Evolutionary conservation across 2,329 filamentous ascomycete species (phyloP), one percentile per base, ranked within the genome.

Genomic region (Didymosphaeria variabile): DNA sequence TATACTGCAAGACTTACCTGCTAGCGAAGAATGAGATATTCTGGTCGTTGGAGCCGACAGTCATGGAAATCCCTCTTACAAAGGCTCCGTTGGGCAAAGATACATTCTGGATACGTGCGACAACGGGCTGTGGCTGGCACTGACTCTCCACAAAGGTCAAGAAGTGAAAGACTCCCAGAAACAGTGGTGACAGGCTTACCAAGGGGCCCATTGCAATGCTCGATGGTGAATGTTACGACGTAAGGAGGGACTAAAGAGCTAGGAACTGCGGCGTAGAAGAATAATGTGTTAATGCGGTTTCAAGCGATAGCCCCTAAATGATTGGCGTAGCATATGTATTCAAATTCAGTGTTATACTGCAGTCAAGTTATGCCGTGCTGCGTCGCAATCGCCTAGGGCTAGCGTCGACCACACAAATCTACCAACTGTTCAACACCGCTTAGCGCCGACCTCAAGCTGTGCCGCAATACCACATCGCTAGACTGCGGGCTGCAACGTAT

Each of bases 21-120:
- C 52, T 64, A 54, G 63, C 58, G 19, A 68, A 60, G 34, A 67
- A 55, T 34, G 62, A 64, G 23, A 69, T 63, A 49, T 66, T 67
- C 47, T 67, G 63, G 15, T 55, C 31, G 19, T 58, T 59, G 17
- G 65, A 64, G 42, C 65, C 60, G n/a, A 69, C 54, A 23, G 58
- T 42, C 44, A 67, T 60, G 17, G 57, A 64, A 38, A 67, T 54
- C 2, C 63, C 62, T 51, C 62, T 55, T 34, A 60, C 51, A 40
- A 42, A 55, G 31, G 61, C 61, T 59, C 57, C 51, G 12, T 67
- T 67, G 29, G 60, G 42, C 17, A 65, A 52, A 58, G 58, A 59
- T 51, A 63, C 60, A 59, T 59, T 63, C 47, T 63, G 47, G 15
- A 62, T 63, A 56, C 55, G 40, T 49, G 59, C 64, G 26, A 65